Evolutionary conservation across 352 stramenopile genomes (phyloP).

Genomic region (Saprolegnia parasitica): DNA sequence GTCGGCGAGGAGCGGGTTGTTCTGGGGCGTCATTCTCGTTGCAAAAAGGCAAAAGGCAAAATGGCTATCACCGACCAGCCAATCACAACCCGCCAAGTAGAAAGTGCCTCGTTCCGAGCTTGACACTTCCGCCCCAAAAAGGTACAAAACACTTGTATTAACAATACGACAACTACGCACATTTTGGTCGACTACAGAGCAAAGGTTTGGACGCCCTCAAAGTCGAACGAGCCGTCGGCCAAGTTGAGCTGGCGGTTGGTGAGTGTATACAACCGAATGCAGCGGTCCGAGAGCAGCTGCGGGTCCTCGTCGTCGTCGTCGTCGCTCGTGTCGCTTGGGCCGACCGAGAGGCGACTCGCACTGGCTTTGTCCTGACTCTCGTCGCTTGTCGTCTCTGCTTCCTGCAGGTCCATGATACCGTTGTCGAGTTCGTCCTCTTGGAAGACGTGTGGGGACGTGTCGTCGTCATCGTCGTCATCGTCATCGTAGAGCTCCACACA

Average conservation of each 20-base stretch:
- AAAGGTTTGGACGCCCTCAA: conserved; percentile 1
- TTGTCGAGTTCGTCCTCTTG: background rate
- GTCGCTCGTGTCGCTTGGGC: background rate
- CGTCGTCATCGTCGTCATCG: background rate
- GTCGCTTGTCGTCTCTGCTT: background rate
- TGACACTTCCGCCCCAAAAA: too few relatives aligned
- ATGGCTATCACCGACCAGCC: too few relatives aligned
- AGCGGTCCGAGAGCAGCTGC: background rate
- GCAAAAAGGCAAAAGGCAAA: too few relatives aligned
- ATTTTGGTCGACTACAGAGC: conserved; percentile 1
- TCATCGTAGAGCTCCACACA: background rate
- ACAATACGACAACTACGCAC: too few relatives aligned
- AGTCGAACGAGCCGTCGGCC: conserved; percentile 4
- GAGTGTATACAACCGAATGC: conserved; percentile 8
- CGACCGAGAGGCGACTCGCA: background rate
- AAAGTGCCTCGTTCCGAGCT: too few relatives aligned
- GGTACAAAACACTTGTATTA: too few relatives aligned
- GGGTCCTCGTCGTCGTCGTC: background rate
- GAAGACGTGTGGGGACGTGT: too few relatives aligned
- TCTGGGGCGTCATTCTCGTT: too few relatives aligned
- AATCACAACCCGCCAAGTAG: too few relatives aligned
- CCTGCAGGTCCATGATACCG: background rate
- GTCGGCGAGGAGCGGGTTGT: conserved; percentile 50
- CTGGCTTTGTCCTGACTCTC: background rate
- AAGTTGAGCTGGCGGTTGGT: background rate